Evolutionary conservation across 2,329 filamentous ascomycete species (phyloP).

Genomic region (Fusarium sterilihyphosum): DNA sequence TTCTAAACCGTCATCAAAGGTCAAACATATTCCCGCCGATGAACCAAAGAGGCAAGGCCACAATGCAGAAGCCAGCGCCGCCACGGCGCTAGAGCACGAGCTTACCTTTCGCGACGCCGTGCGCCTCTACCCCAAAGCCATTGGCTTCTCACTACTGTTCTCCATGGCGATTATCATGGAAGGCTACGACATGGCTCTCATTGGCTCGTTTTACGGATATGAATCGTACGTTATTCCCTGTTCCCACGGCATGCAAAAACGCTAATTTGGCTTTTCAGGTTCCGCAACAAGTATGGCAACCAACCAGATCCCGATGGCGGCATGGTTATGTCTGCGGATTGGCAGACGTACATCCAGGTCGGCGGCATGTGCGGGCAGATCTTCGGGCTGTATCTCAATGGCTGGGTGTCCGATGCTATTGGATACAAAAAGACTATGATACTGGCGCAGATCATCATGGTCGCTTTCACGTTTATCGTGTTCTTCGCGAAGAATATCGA

Average conservation of each 20-base stretch:
- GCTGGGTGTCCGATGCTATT: conserved; percentile 68
- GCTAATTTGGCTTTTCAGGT: conserved; percentile 15
- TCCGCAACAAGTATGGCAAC: conserved; percentile 62
- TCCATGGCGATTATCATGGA: conserved; percentile 56
- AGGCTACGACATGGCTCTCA: conserved; percentile 53
- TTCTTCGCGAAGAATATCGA: conserved; percentile 67
- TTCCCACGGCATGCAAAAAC: too few species aligned
- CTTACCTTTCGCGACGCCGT: conserved; percentile 51
- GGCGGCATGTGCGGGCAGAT: conserved; percentile 66
- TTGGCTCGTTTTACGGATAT: conserved; percentile 55
- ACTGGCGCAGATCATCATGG: conserved; percentile 58
- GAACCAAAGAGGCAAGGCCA: not conserved
- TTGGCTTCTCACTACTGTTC: conserved; percentile 54
- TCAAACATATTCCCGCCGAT: not conserved
- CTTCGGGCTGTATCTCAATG: conserved; percentile 69
- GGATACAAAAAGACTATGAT: conserved; percentile 70
- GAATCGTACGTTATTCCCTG: conserved; percentile 32
- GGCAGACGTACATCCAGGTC: conserved; percentile 50
- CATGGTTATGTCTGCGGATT: conserved; percentile 36
- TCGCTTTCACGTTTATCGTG: conserved; percentile 66
- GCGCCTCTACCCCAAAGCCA: conserved; percentile 54
- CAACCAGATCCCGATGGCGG: conserved; percentile 28
- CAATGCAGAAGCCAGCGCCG: conserved; percentile 45
- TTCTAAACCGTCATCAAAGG: not conserved
- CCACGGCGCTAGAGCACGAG: conserved; percentile 52